These are phyloP conservation scores for Chaetomium cochliodes DNA, from an alignment of 495 filamentous ascomycete genomes.

Conservation along the genomic window DNA sequence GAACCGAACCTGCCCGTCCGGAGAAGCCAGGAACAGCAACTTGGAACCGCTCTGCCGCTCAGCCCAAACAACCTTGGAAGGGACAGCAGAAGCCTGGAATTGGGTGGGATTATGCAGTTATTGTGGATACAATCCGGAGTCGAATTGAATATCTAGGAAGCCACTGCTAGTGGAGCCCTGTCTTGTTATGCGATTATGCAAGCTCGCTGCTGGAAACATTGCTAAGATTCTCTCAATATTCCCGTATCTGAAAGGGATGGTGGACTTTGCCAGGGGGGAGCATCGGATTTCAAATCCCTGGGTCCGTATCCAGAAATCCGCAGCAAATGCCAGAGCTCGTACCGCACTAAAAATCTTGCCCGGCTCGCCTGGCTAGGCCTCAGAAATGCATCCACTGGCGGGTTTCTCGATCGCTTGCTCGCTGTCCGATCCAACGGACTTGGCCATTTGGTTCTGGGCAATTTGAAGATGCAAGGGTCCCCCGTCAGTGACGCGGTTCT, in stretches of 20 bases:
- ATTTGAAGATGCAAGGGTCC: slow-evolving; percentile 5
- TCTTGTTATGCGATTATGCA: too few relatives aligned
- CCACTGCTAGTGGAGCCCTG: too few relatives aligned
- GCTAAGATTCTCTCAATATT: background rate
- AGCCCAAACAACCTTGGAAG: background rate
- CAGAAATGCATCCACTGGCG: slow-evolving; percentile 9
- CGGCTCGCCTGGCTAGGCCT: background rate
- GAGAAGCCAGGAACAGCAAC: background rate
- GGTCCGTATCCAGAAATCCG: slow-evolving; percentile 8
- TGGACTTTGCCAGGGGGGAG: background rate
- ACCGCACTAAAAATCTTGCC: slow-evolving; percentile 11
- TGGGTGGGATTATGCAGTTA: background rate
- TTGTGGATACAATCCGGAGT: background rate
- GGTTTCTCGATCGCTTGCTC: slow-evolving; percentile 8
- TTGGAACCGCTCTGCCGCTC: background rate
- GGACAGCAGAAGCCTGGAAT: background rate
- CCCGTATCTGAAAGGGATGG: slow-evolving; percentile 5
- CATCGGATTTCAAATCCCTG: slow-evolving; percentile 7
- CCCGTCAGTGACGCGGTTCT: slow-evolving; percentile 15
- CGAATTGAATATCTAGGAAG: background rate
- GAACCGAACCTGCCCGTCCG: slow-evolving; percentile 7
- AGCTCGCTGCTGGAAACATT: background rate
- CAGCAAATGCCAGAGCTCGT: background rate
- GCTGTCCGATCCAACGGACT: slow-evolving; percentile 15
- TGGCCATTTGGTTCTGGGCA: slow-evolving; percentile 13